Conservation (phyloP, 1,284 basidiomycete genomes). For the Entoloma clypeatum region DNA sequence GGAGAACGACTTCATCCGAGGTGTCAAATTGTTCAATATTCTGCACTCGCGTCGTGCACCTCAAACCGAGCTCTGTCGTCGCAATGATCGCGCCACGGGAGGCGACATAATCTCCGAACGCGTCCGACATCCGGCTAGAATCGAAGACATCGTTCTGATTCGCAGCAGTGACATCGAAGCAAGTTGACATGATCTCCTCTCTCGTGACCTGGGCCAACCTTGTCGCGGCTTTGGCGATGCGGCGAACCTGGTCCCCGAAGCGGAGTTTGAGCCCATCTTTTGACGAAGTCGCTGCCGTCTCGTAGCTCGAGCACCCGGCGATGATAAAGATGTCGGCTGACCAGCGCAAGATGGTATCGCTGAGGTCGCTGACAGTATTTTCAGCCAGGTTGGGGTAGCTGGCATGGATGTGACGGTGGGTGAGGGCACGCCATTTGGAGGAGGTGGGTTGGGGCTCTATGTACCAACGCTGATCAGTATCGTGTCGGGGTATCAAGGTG, state of each 20-base stretch:
- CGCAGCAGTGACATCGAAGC: constrained; percentile 61
- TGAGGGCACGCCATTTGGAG: constrained; percentile 67
- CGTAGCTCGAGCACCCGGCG: constrained; percentile 48
- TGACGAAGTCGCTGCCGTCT: constrained; percentile 33
- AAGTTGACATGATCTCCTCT: constrained; percentile 70
- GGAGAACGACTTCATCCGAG: constrained; percentile 42
- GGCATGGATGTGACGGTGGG: constrained; percentile 61
- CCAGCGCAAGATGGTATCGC: constrained; percentile 68
- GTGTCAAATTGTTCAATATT: constrained; percentile 19
- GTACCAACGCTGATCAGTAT: constrained; percentile 13
- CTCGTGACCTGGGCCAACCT: constrained; percentile 55
- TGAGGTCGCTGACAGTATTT: constrained; percentile 61
- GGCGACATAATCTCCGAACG: constrained; percentile 58
- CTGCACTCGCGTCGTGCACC: constrained; percentile 55
- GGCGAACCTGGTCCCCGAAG: constrained; percentile 55
- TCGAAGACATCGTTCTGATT: constrained; percentile 51
- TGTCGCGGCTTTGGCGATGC: constrained; percentile 59
- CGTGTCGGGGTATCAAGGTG: constrained; percentile 3
- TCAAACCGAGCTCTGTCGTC: constrained; percentile 66
- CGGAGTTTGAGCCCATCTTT: constrained; percentile 44
- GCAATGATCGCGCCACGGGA: constrained; percentile 52
- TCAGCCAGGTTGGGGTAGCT: constrained; percentile 64
- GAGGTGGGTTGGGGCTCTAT: constrained; percentile 72
- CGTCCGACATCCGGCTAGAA: constrained; percentile 55
- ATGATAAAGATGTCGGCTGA: constrained; percentile 61